A percentile compares a stretch with the other conserved stretches of the same genome.
Conservation (phyloP, 2,329 filamentous ascomycete genomes). For the Penicillium sp. region DNA sequence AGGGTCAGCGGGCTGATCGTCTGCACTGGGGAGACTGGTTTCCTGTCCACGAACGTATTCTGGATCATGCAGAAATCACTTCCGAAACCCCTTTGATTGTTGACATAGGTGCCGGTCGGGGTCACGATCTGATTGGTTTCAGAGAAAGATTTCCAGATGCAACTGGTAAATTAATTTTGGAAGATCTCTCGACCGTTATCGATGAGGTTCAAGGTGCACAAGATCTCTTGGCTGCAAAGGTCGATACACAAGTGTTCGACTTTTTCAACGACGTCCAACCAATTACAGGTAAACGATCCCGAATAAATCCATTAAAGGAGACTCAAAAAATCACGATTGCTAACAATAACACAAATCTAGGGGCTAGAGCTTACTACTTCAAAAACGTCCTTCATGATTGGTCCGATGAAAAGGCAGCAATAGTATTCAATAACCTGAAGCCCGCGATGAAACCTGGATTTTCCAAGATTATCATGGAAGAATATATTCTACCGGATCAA, state of each 20-base stretch:
- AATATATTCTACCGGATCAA: slow-evolving; percentile 30
- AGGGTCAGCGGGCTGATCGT: slow-evolving; percentile 22
- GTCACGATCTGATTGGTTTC: slow-evolving; percentile 46
- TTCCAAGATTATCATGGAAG: slow-evolving; percentile 32
- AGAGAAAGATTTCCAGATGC: slow-evolving; percentile 37
- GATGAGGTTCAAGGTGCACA: slow-evolving; percentile 18
- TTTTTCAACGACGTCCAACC: slow-evolving; percentile 23
- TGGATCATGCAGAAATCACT: neutral
- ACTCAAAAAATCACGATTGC: no score
- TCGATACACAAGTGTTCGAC: slow-evolving; percentile 17
- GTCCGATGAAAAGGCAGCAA: slow-evolving; percentile 30
- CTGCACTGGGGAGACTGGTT: slow-evolving; percentile 31
- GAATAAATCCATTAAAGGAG: no score
- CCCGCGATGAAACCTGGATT: slow-evolving; percentile 26
- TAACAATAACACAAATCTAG: no score
- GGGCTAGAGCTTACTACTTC: slow-evolving; percentile 36
- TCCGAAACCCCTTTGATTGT: slow-evolving; percentile 33
- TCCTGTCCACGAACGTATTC: slow-evolving; percentile 21
- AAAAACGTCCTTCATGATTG: slow-evolving; percentile 39
- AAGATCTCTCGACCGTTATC: slow-evolving; percentile 50
- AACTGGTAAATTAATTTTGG: slow-evolving; percentile 50
- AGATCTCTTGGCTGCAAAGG: slow-evolving; percentile 5
- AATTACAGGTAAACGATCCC: neutral
- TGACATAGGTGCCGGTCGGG: slow-evolving; percentile 49
- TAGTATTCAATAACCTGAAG: slow-evolving; percentile 26